These are phyloP conservation scores for Paraurostyla sp. DNA, from an alignment of 73 alveolate genomes.

Conservation along the genomic window DNA sequence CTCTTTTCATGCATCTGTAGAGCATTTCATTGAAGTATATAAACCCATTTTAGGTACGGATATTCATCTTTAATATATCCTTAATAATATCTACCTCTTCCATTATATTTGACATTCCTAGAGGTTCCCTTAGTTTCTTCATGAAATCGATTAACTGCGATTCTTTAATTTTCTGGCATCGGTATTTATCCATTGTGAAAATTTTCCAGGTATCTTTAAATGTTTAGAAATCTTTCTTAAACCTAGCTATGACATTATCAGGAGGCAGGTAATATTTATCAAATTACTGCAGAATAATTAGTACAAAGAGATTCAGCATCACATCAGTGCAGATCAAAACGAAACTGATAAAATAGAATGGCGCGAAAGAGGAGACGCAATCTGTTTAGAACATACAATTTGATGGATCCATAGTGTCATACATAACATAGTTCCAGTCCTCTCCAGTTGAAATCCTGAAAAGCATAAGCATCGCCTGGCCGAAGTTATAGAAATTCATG, in stretches of 20 bases:
- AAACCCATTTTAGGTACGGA: conserved; percentile 79
- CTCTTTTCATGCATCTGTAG: conserved; percentile 74
- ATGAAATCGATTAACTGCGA: conserved; percentile 64
- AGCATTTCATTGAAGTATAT: conserved; percentile 84
- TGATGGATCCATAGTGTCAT: conserved; percentile 46
- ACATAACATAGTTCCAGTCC: conserved; percentile 92
- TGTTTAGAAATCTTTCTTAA: conserved; percentile 80
- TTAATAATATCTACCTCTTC: conserved; percentile 58
- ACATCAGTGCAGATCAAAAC: conserved; percentile 77
- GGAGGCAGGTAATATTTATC: conserved; percentile 93
- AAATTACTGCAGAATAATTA: conserved; percentile 94
- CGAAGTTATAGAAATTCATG: conserved; percentile 87
- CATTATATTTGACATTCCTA: conserved; percentile 63
- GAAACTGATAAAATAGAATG: conserved; percentile 62
- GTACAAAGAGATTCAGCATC: conserved; percentile 94
- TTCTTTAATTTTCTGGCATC: conserved; percentile 75
- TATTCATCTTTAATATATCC: conserved; percentile 73
- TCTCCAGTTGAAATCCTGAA: conserved; percentile 96
- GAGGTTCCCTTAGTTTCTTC: conserved; percentile 66
- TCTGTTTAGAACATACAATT: conserved; percentile 37
- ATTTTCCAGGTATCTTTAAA: conserved; percentile 92
- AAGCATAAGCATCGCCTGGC: conserved; percentile 83
- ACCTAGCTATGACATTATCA: conserved; percentile 92
- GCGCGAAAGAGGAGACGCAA: conserved; percentile 56
- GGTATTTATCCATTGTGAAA: conserved; percentile 65